These are phyloP conservation scores for Boletus reticuloceps DNA, from an alignment of 768 basidiomycete genomes.

Conservation along the genomic window DNA sequence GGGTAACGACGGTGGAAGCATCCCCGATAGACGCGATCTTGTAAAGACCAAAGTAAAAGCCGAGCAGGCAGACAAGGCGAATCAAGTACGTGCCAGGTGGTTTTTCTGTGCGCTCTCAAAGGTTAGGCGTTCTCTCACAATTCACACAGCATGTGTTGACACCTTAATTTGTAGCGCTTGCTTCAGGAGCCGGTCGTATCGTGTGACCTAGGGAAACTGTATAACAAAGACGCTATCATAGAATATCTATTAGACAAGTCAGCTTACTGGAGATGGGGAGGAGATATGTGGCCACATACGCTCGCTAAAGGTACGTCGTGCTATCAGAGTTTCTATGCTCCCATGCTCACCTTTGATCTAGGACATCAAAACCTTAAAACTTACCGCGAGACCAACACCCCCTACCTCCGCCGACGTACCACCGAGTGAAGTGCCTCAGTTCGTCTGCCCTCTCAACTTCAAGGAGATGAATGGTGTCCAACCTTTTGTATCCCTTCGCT, in stretches of 20 bases:
- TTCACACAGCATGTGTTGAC: not conserved
- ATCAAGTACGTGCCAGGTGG: conserved; percentile 85
- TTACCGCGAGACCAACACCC: conserved; percentile 72
- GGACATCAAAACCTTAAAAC: conserved; percentile 82
- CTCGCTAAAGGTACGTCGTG: conserved; percentile 72
- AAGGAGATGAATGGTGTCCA: conserved; percentile 93
- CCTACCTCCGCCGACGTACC: conserved; percentile 32
- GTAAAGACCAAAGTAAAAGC: conserved; percentile 75
- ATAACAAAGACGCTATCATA: conserved; percentile 93
- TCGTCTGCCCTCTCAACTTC: conserved; percentile 87
- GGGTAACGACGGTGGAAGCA: conserved; percentile 90
- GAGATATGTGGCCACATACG: conserved; percentile 91
- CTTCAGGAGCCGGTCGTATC: conserved; percentile 88
- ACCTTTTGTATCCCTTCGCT: conserved; percentile 82
- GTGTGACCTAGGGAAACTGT: conserved; percentile 89
- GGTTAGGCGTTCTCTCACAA: conserved; percentile 38
- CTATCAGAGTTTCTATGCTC: not conserved
- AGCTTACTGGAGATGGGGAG: conserved; percentile 87
- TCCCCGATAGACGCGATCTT: conserved; percentile 79
- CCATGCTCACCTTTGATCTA: conserved; percentile 28
- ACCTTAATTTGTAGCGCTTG: conserved; percentile 52
- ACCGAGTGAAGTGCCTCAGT: conserved; percentile 55
- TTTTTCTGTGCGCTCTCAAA: conserved; percentile 95
- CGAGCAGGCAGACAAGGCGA: conserved; percentile 88
- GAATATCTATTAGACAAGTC: conserved; percentile 84